phyloP scores from a whole-genome alignment of 2,329 filamentous ascomycete genomes.

The Sporothrix curviconia region DNA sequence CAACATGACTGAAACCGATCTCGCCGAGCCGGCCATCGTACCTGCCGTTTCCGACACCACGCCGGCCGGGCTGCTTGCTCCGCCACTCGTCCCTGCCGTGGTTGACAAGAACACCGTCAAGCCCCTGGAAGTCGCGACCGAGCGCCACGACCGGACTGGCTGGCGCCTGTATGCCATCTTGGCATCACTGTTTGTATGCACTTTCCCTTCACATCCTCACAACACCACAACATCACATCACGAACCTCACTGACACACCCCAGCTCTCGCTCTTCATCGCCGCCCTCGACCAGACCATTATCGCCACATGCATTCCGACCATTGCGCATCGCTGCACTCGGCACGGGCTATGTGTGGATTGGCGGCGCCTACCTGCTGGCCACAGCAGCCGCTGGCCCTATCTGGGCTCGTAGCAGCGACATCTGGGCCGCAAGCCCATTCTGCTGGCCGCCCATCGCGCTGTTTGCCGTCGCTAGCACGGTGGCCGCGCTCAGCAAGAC shows the following conservation, averaged over 20 bases:
- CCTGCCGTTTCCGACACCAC: not conserved
- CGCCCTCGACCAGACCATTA: constrained; percentile 38
- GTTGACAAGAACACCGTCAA: not conserved
- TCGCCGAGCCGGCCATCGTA: not conserved
- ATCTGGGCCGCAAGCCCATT: constrained; percentile 30
- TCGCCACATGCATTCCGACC: constrained; percentile 26
- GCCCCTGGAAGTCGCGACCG: not conserved
- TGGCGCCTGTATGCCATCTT: constrained; percentile 13
- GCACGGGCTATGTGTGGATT: constrained; percentile 19
- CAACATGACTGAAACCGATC: not conserved
- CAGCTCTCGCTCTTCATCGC: constrained; percentile 42
- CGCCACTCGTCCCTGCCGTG: constrained; percentile 2
- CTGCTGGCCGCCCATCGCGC: constrained; percentile 28
- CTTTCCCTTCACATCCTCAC: not conserved
- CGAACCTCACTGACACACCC: not conserved
- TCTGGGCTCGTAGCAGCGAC: constrained; percentile 30
- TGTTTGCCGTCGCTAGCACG: constrained; percentile 34
- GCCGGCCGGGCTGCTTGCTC: not conserved
- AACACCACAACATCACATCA: too few species aligned
- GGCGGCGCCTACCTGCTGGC: constrained; percentile 18
- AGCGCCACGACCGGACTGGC: not conserved
- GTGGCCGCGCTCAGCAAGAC: constrained; percentile 23
- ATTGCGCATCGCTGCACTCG: constrained; percentile 17
- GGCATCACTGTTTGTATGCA: constrained; percentile 9
- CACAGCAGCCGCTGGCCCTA: constrained; percentile 27